phyloP scores from a whole-genome alignment of 1,139 yeast species.

The Hemisphaericaspora subhashii region DNA sequence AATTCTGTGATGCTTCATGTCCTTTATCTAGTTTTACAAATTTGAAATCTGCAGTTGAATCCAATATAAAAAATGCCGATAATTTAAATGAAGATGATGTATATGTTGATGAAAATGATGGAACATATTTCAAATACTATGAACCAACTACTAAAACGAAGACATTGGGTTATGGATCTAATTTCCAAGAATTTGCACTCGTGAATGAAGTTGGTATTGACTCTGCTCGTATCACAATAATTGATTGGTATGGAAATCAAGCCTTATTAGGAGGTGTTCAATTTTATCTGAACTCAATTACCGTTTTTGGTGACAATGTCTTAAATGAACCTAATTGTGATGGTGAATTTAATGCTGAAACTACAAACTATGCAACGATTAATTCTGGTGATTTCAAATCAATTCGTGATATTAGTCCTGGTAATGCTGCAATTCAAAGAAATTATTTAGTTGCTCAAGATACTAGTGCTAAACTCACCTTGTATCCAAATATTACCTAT shows the following conservation, averaged over 20 bases:
- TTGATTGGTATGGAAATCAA: slow-evolving; percentile 66
- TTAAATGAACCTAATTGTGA: slow-evolving; percentile 68
- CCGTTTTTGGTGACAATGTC: slow-evolving; percentile 69
- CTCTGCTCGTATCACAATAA: slow-evolving; percentile 62
- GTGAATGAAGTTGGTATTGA: slow-evolving; percentile 67
- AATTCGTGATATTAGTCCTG: slow-evolving; percentile 20
- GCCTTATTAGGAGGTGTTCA: slow-evolving; percentile 76
- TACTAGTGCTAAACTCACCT: slow-evolving; percentile 49
- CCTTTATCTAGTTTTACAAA: slow-evolving; percentile 50
- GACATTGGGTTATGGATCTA: slow-evolving; percentile 47
- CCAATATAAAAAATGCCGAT: slow-evolving; percentile 21
- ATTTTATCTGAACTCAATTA: slow-evolving; percentile 62
- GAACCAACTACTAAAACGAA: slow-evolving; percentile 43
- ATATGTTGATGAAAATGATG: slow-evolving; percentile 34
- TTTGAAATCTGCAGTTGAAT: slow-evolving; percentile 24
- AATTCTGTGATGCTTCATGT: slow-evolving; percentile 85
- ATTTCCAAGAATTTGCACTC: slow-evolving; percentile 79
- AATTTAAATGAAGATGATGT: slow-evolving; percentile 25
- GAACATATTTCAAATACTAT: slow-evolving; percentile 38
- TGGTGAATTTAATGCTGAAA: slow-evolving; percentile 26
- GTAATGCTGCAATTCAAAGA: slow-evolving; percentile 13
- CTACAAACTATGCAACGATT: slow-evolving; percentile 33
- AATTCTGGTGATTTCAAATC: slow-evolving; percentile 36
- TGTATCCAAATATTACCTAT: slow-evolving; percentile 69
- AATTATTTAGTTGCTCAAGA: slow-evolving; percentile 34